Percentiles rank a stretch among this genome's conserved stretches.
Conservation (phyloP, 495 filamentous ascomycete genomes). For the Aspergillus sparsus region DNA sequence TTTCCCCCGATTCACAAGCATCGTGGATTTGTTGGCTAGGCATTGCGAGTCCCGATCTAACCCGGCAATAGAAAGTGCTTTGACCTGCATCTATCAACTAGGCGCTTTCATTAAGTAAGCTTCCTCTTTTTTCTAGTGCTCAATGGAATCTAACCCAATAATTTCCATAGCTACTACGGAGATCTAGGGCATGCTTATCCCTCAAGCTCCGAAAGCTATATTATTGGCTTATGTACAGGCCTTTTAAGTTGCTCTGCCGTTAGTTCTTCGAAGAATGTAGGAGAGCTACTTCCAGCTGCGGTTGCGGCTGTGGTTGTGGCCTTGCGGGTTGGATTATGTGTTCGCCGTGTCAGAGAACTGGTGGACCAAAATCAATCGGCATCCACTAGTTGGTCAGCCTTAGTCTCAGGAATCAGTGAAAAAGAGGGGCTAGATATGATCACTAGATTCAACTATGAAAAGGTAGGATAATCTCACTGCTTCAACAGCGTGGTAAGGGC, state of each 20-base stretch:
- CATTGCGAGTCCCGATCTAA: constrained; percentile 60
- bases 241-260: constrained; percentile 71
- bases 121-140: neutral
- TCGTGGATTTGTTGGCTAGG: constrained; percentile 69
- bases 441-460: constrained; percentile 61
- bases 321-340: constrained; percentile 67
- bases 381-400: constrained; percentile 41
- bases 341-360: constrained; percentile 42
- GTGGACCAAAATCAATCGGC: constrained; percentile 31
- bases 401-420: constrained; percentile 40
- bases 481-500: constrained; percentile 50
- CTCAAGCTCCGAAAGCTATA: constrained; percentile 45
- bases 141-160: neutral
- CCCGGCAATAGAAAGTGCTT: constrained; percentile 63
- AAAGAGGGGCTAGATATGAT: constrained; percentile 33
- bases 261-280: constrained; percentile 65
- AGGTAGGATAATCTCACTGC: constrained; percentile 56
- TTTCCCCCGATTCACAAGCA: constrained; percentile 68
- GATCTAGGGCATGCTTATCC: constrained; percentile 56
- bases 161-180: constrained; percentile 41
- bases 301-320: constrained; percentile 72
- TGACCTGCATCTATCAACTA: constrained; percentile 70
- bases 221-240: constrained; percentile 67
- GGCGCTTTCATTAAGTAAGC: constrained; percentile 77
- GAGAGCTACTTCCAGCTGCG: constrained; percentile 65